Base-by-base conservation (phyloP, 495 filamentous ascomycete genomes). In the Bryoglossum gracile region DNA sequence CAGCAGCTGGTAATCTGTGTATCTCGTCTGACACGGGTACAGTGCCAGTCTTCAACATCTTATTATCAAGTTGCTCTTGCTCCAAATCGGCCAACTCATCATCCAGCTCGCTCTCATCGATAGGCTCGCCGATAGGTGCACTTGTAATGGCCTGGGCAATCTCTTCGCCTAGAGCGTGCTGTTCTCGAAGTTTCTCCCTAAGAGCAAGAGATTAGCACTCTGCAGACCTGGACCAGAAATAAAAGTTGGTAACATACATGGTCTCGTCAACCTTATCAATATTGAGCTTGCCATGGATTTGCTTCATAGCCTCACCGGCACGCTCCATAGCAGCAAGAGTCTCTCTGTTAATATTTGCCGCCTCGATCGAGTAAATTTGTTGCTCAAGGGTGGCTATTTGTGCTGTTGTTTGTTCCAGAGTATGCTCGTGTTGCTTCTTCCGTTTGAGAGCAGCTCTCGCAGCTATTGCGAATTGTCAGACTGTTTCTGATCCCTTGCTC, bases 331-430 rank as follows among this genome's bases (percentile, higher is more conserved):
- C 94, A 41, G 81, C 75, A 39, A 99, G 74, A 3, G 92, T 99
- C 71, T 97, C 89, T 62, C 90, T 78, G 74, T 99, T 99, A 69
- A 99, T 94, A 65, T 97, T 99, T 41, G 92, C 94, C 17, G 90
- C 85, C 64, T 99, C 92, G 66, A 99, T 96, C 50, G 85, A 83
- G 62, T 91, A 92, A 60, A 99, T 91, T 63, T 99, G 89, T 58
- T 89, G 86, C 62, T 97, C 92, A 11, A 99, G 74, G 32, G 91
- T 94, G 47, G 79, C 77, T 68, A 95, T 89, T 66, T 97, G 94
- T 26, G 83, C 79, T 26, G 80, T 75, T 8, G 91, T 97, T 65
- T 94, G 87, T 49, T 92, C 86, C 37, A 96, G 78, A 50, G 87
- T 86, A 70, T 88, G 84, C 64, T 94, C 87, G 61, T 89, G 86